Conservation (phyloP, 106 monocot species). For the Vanilla planifolia region DNA sequence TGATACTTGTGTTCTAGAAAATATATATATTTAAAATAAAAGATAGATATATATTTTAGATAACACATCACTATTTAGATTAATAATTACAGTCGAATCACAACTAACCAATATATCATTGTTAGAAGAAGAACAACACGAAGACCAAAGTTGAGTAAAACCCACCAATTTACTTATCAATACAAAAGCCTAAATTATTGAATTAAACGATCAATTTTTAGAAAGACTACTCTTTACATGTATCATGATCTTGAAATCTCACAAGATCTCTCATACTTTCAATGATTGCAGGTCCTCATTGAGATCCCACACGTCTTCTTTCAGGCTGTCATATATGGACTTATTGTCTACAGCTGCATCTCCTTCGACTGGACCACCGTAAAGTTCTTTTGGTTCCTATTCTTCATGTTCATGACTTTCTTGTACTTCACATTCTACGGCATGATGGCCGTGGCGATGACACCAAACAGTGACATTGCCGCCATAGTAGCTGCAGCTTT, state of each 20-base stretch:
- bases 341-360: constrained; percentile 7
- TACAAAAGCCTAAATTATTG: too few relatives aligned
- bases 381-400: constrained; percentile 9
- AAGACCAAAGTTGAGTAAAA: too few relatives aligned
- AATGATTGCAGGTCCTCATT: constrained; percentile 1
- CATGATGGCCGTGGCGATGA: constrained; percentile 13
- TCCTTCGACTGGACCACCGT: constrained; percentile 4
- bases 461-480: constrained; percentile 10
- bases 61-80: too few relatives aligned
- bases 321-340: constrained; percentile 1
- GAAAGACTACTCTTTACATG: too few relatives aligned
- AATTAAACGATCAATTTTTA: not conserved
- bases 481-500: constrained; percentile 13
- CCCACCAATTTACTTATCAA: too few relatives aligned
- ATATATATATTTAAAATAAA: too few relatives aligned
- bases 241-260: not conserved
- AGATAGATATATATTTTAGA: too few relatives aligned
- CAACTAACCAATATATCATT: too few relatives aligned
- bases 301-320: constrained; percentile 2
- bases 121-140: too few relatives aligned
- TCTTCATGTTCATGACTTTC: constrained; percentile 11
- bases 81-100: too few relatives aligned
- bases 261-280: not conserved
- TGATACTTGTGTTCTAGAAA: too few relatives aligned
- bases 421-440: constrained; percentile 13